These are phyloP conservation scores for Mariannaea sp. DNA, from an alignment of 2,329 filamentous ascomycete genomes.

Conservation along the genomic window DNA sequence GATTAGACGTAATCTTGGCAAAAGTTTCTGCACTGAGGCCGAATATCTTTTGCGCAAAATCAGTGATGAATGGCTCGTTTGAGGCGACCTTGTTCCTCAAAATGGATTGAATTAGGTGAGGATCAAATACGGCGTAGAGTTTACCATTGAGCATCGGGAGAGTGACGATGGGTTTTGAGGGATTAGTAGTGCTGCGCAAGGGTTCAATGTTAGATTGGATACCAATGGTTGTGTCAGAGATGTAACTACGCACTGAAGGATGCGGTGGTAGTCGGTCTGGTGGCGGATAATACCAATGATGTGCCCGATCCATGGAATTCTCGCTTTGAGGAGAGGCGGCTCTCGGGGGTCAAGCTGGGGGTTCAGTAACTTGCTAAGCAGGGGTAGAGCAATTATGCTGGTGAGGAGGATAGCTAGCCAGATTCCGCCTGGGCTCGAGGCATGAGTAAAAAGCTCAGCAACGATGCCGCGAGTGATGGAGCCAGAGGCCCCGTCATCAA, in stretches of 20 bases:
- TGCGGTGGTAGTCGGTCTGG: slow-evolving; percentile 44
- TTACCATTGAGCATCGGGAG: slow-evolving; percentile 50
- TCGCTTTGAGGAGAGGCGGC: slow-evolving; percentile 47
- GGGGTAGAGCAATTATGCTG: slow-evolving; percentile 10
- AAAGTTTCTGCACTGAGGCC: slow-evolving; percentile 41
- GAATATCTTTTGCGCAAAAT: slow-evolving; percentile 46
- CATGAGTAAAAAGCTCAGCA: slow-evolving; percentile 6
- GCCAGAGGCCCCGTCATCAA: not conserved
- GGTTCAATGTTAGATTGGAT: not conserved
- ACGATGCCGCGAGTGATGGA: slow-evolving; percentile 7
- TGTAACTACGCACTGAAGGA: slow-evolving; percentile 42
- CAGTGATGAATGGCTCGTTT: slow-evolving; percentile 48
- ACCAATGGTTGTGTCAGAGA: not conserved
- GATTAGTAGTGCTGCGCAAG: slow-evolving; percentile 35
- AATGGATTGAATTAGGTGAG: slow-evolving; percentile 45
- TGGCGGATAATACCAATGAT: slow-evolving; percentile 48
- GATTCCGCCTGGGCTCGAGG: slow-evolving; percentile 47
- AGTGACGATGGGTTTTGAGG: slow-evolving; percentile 45
- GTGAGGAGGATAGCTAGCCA: slow-evolving; percentile 19
- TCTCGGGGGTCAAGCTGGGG: slow-evolving; percentile 44
- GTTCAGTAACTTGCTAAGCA: slow-evolving; percentile 26
- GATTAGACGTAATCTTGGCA: slow-evolving; percentile 24
- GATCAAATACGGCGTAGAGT: slow-evolving; percentile 51
- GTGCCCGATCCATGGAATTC: slow-evolving; percentile 52
- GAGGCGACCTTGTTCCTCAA: slow-evolving; percentile 48